Conservation (phyloP, 306 rosid genomes). For the Inga leiocalycina region DNA sequence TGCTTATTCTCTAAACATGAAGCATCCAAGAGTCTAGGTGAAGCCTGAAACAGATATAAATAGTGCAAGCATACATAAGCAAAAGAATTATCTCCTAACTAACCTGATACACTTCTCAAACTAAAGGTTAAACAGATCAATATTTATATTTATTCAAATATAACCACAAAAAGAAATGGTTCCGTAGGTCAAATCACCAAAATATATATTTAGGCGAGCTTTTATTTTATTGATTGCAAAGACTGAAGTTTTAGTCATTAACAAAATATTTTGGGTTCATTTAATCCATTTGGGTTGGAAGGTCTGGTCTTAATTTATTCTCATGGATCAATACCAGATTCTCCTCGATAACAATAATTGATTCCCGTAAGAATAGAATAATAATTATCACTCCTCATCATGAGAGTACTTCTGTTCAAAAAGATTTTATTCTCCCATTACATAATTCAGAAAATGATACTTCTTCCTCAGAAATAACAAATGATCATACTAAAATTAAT, state of each 20-base stretch:
- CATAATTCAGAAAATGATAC: background rate
- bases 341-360: background rate
- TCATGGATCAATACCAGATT: background rate
- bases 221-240: background rate
- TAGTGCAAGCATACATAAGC: background rate
- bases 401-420: background rate
- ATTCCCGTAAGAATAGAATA: background rate
- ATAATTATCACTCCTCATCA: background rate
- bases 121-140: background rate
- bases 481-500: background rate
- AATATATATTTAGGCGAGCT: background rate
- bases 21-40: slow-evolving; percentile 73
- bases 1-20: slow-evolving; percentile 61
- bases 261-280: background rate
- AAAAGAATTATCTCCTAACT: background rate
- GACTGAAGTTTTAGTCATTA: background rate
- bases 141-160: background rate
- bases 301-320: background rate
- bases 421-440: background rate
- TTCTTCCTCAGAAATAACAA: background rate
- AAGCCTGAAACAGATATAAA: slow-evolving; percentile 47
- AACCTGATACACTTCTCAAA: background rate
- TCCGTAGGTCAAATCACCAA: too few species aligned
- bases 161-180: slow-evolving; percentile 1
- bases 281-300: background rate